Evolutionary conservation across 805 yeast genomes (phyloP).

Genomic region (Monosporozyma aerobia): DNA sequence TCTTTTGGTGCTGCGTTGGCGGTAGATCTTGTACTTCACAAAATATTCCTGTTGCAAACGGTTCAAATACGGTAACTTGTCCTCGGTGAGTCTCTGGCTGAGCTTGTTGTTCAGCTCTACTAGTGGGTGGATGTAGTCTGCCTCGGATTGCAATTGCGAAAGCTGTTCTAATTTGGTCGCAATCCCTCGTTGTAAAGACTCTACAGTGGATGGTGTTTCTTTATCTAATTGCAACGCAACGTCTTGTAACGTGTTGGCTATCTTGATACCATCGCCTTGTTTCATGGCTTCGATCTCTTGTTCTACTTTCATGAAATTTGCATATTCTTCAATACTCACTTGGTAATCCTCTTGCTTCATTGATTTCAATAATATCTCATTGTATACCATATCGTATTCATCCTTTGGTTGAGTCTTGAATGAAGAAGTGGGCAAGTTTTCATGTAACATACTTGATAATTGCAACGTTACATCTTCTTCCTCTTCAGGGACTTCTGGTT

Average conservation of each 20-base stretch:
- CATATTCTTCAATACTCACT: neutral
- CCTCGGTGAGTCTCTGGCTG: slow-evolving; percentile 6
- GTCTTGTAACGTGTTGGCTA: neutral
- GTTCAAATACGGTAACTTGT: slow-evolving; percentile 13
- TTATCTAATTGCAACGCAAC: neutral
- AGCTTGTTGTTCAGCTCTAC: slow-evolving; percentile 8
- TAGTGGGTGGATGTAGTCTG: slow-evolving; percentile 12
- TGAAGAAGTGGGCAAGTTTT: slow-evolving; percentile 8
- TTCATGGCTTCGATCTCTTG: neutral
- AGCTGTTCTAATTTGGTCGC: slow-evolving; percentile 2
- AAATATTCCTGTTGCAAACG: slow-evolving; percentile 16
- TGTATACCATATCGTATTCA: slow-evolving; percentile 16
- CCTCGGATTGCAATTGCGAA: slow-evolving; percentile 2
- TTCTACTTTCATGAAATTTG: slow-evolving; percentile 1
- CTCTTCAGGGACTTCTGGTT: neutral
- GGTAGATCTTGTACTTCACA: slow-evolving; percentile 15
- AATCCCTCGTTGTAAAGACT: neutral
- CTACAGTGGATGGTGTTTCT: neutral
- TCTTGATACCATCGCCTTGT: neutral
- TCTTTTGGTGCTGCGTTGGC: neutral
- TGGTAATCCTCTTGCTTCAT: slow-evolving; percentile 1
- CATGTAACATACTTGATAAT: neutral
- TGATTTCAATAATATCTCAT: slow-evolving; percentile 13
- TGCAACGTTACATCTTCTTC: neutral
- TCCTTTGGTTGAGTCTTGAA: slow-evolving; percentile 11